Conservation (phyloP, 2,329 filamentous ascomycete genomes). For the Botrytis aclada region DNA sequence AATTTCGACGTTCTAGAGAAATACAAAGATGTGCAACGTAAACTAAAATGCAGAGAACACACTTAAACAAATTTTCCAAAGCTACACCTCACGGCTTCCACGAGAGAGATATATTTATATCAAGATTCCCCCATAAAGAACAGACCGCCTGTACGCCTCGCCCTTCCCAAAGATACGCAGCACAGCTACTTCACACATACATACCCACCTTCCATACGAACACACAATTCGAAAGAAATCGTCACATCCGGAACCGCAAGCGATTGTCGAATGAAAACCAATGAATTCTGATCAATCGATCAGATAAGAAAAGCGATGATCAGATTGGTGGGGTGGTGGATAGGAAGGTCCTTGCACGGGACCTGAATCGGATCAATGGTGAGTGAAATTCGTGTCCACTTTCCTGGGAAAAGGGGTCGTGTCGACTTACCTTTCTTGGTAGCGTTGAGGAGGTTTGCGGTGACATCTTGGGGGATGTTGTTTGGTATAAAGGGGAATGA, state of each 20-base stretch:
- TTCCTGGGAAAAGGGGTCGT: not conserved
- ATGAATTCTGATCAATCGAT: not conserved
- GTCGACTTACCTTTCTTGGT: not conserved
- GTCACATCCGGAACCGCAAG: not conserved
- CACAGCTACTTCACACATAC: not conserved
- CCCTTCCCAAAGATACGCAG: not conserved
- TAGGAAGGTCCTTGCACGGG: not conserved
- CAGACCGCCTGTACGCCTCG: not conserved
- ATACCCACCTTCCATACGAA: not conserved
- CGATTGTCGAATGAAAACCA: not conserved
- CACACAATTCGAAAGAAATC: not conserved
- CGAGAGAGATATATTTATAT: not conserved
- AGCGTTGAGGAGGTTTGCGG: not conserved
- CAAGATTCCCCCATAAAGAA: not conserved
- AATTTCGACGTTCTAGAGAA: not conserved
- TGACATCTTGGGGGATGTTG: not conserved
- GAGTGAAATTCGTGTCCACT: not conserved
- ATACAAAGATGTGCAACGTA: not conserved
- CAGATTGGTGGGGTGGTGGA: not conserved
- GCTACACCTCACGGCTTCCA: not conserved
- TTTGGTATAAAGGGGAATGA: not conserved
- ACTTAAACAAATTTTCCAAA: not conserved
- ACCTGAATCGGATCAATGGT: not conserved
- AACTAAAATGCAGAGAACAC: not conserved
- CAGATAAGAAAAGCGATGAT: not conserved